Conservation (phyloP, 805 yeast species). For the Torulaspora microellipsoides region DNA sequence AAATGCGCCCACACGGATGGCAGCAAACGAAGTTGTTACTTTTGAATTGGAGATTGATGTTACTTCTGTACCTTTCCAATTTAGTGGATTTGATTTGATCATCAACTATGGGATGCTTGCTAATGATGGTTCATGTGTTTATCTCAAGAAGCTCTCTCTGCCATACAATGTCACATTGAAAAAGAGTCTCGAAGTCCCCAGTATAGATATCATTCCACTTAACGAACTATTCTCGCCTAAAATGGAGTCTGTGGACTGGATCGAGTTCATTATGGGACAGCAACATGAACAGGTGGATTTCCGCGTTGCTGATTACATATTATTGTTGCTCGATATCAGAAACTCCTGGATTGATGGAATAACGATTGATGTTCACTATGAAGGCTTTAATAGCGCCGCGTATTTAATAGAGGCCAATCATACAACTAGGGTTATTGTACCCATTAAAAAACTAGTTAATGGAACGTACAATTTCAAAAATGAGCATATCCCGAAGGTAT, state of each 20-base stretch:
- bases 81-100: constrained; percentile 21
- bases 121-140: constrained; percentile 14
- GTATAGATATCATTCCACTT: constrained; percentile 66
- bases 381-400: constrained; percentile 24
- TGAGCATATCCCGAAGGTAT: constrained; percentile 62
- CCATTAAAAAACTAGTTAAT: constrained; percentile 51
- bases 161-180: constrained; percentile 38
- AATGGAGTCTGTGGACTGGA: constrained; percentile 27
- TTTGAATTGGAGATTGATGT: constrained; percentile 26
- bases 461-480: constrained; percentile 33
- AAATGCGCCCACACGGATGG: constrained; percentile 17
- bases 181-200: constrained; percentile 62
- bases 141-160: constrained; percentile 22
- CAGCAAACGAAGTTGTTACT: constrained; percentile 23
- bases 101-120: constrained; percentile 30
- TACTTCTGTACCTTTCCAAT: constrained; percentile 21
- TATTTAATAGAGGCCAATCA: constrained; percentile 40
- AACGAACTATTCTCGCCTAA: constrained; percentile 29
- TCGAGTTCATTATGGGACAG: constrained; percentile 22
- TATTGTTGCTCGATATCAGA: constrained; percentile 68
- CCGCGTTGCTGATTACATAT: constrained; percentile 49
- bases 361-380: constrained; percentile 34
- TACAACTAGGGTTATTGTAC: constrained; percentile 62
- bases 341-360: constrained; percentile 72
- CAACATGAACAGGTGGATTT: constrained; percentile 14